Evolutionary conservation across 2,329 filamentous ascomycete species (phyloP).

Genomic region (Boeremia lycopersici): DNA sequence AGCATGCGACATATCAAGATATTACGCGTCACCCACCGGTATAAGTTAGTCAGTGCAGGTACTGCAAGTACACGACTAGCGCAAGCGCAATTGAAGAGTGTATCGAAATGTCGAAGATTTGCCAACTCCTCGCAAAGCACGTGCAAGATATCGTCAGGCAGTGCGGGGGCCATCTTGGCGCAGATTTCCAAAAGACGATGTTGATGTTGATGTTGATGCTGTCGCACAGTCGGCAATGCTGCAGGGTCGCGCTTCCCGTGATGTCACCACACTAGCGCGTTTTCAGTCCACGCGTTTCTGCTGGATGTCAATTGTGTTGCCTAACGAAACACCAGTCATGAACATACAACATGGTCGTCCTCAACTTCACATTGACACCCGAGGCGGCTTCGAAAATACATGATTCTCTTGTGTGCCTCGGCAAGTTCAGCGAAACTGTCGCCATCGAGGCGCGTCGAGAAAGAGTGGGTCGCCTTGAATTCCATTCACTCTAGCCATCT

Average conservation of each 20-base stretch:
- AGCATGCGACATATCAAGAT: not conserved
- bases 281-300: slow-evolving; percentile 15
- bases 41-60: slow-evolving; percentile 66
- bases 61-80: slow-evolving; percentile 62
- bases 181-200: not conserved
- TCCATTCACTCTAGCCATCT: slow-evolving; percentile 16
- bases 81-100: slow-evolving; percentile 65
- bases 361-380: slow-evolving; percentile 75
- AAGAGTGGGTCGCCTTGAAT: slow-evolving; percentile 56
- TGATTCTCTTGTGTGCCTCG: slow-evolving; percentile 74
- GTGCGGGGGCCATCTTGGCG: slow-evolving; percentile 32
- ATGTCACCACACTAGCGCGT: slow-evolving; percentile 30
- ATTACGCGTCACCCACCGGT: slow-evolving; percentile 57
- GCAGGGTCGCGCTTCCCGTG: slow-evolving; percentile 13
- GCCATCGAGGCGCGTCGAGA: slow-evolving; percentile 74
- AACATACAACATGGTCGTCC: slow-evolving; percentile 49
- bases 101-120: slow-evolving; percentile 61
- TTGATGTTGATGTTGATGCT: slow-evolving; percentile 20
- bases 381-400: slow-evolving; percentile 74
- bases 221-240: slow-evolving; percentile 6
- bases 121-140: slow-evolving; percentile 66
- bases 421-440: slow-evolving; percentile 81
- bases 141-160: slow-evolving; percentile 66
- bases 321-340: slow-evolving; percentile 1
- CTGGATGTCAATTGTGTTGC: not conserved